Evolutionary conservation across 371 early-diverging fungal genomes (phyloP).

Genomic region (Smittium mucronatum): DNA sequence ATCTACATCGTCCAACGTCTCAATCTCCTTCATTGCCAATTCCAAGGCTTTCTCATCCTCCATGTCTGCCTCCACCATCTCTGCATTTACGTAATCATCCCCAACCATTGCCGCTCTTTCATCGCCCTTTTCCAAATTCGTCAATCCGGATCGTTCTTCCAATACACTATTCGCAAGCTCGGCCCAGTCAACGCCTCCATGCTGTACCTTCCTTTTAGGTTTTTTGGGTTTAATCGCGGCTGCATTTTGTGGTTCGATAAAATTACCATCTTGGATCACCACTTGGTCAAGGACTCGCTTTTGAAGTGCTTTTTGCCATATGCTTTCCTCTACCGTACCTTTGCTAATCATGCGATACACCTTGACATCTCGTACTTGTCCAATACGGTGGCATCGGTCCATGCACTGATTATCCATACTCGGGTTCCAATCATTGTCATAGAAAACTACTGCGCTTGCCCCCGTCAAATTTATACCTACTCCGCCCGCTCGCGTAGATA

Average conservation of each 20-base stretch:
- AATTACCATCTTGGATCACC: conserved; percentile 70
- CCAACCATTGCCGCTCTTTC: neutral
- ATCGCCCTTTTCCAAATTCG: neutral
- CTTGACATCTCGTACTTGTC: conserved; percentile 87
- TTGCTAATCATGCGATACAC: conserved; percentile 80
- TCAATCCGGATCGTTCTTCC: neutral
- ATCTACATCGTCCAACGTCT: neutral
- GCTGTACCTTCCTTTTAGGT: neutral
- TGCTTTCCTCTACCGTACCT: conserved; percentile 82
- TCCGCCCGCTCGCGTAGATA: conserved; percentile 93
- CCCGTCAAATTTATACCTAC: conserved; percentile 83
- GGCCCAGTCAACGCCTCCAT: neutral
- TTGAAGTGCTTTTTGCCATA: conserved; percentile 68
- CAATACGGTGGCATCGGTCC: conserved; percentile 83
- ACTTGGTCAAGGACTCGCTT: conserved; percentile 81
- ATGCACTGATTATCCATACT: conserved; percentile 92
- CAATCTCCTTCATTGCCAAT: neutral
- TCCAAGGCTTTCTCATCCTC: conserved; percentile 1
- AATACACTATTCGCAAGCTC: neutral
- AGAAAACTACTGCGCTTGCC: conserved; percentile 79
- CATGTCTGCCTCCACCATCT: neutral
- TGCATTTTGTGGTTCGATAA: conserved; percentile 16
- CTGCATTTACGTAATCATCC: neutral
- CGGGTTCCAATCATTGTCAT: conserved; percentile 90
- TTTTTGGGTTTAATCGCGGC: neutral